Conservation (phyloP, 1,284 basidiomycete genomes). For the Earliella scabrosa region DNA sequence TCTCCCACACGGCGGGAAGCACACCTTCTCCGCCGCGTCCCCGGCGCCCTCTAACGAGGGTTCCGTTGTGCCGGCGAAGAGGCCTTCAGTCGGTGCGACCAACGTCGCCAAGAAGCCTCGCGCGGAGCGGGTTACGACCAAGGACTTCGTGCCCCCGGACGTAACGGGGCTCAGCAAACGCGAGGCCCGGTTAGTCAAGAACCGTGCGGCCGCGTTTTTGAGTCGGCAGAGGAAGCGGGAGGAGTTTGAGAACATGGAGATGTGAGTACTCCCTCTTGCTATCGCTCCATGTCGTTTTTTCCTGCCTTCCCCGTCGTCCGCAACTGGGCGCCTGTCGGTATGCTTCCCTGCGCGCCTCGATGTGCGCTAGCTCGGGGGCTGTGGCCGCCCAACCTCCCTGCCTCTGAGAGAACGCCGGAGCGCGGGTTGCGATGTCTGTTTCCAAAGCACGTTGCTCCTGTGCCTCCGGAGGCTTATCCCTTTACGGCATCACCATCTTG, state of each 20-base stretch:
- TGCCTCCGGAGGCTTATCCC: not conserved
- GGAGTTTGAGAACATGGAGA: slow-evolving; percentile 90
- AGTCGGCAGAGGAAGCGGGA: slow-evolving; percentile 89
- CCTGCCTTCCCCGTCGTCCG: not conserved
- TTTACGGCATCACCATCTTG: not conserved
- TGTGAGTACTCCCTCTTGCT: slow-evolving; percentile 55
- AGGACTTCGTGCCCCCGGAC: slow-evolving; percentile 88
- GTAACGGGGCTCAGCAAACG: slow-evolving; percentile 87
- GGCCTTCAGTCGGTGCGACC: slow-evolving; percentile 47
- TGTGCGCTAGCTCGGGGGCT: not conserved
- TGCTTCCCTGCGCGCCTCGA: not conserved
- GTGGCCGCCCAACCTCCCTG: not conserved
- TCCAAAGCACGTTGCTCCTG: slow-evolving; percentile 6
- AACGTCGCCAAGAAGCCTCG: slow-evolving; percentile 59
- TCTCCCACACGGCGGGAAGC: slow-evolving; percentile 37
- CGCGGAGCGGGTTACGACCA: slow-evolving; percentile 69
- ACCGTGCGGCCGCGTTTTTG: slow-evolving; percentile 89
- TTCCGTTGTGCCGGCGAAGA: slow-evolving; percentile 37
- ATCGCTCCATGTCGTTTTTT: not conserved
- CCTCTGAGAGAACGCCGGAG: not conserved
- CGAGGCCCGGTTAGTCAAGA: slow-evolving; percentile 90
- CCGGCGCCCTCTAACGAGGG: slow-evolving; percentile 22
- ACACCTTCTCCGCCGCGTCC: slow-evolving; percentile 35
- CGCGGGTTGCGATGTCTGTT: slow-evolving; percentile 2
- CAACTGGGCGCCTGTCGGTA: not conserved